A percentile compares a stretch with the other conserved stretches of the same genome.
Conservation (phyloP, 2,329 filamentous ascomycete genomes). For the Verticillium alfalfae region DNA sequence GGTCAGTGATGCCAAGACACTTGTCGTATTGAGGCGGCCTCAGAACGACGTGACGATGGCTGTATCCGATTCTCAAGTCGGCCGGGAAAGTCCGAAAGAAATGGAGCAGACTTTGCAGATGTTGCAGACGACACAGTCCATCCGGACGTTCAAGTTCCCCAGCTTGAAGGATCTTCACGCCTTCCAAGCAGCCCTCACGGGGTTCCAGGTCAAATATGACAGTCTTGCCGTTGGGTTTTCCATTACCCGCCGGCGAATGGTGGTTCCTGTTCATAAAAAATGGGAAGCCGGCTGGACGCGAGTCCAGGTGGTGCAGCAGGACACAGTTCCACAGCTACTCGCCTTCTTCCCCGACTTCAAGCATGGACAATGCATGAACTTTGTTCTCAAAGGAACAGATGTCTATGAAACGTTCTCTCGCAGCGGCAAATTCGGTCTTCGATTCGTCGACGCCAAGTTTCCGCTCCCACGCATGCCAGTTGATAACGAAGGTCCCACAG, state of each 20-base stretch:
- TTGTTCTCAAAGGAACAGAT: conserved; percentile 78
- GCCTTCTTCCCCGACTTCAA: conserved; percentile 86
- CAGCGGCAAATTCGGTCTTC: conserved; percentile 64
- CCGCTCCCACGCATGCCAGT: conserved; percentile 63
- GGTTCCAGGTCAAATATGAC: conserved; percentile 71
- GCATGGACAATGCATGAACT: conserved; percentile 85
- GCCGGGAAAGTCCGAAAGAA: conserved; percentile 56
- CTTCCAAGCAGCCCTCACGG: conserved; percentile 76
- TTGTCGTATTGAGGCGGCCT: conserved; percentile 65
- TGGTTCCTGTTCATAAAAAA: conserved; percentile 90
- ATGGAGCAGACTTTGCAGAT: conserved; percentile 60
- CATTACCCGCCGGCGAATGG: conserved; percentile 80
- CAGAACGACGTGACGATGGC: conserved; percentile 76
- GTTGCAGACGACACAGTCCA: conserved; percentile 52
- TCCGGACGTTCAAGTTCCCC: conserved; percentile 68
- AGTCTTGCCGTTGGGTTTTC: conserved; percentile 68
- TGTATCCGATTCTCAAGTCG: conserved; percentile 61
- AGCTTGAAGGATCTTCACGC: conserved; percentile 64
- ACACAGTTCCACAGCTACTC: conserved; percentile 70
- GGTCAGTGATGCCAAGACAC: conserved; percentile 52
- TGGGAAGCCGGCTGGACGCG: conserved; percentile 81
- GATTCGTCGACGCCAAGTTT: conserved; percentile 87
- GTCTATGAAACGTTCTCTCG: conserved; percentile 66
- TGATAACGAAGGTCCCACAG: conserved; percentile 43
- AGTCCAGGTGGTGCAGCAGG: conserved; percentile 73